Evolutionary conservation across 768 basidiomycete genomes (phyloP).

Genomic region (Trametes villosa): DNA sequence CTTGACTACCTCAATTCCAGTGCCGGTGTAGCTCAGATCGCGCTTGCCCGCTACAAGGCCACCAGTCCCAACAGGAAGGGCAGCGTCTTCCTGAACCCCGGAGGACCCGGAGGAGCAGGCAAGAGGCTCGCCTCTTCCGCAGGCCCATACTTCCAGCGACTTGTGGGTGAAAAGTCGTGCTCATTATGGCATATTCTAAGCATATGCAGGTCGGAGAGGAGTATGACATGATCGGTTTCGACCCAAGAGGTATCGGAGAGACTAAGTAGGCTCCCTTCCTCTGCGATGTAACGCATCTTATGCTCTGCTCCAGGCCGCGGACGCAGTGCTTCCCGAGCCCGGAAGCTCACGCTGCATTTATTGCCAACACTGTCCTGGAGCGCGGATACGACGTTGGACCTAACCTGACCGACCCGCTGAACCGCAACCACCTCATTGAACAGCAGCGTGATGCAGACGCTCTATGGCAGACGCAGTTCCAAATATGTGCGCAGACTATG

Average conservation of each 20-base stretch:
- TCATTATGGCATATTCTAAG: not conserved
- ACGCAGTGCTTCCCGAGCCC: conserved; percentile 34
- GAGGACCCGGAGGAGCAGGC: conserved; percentile 36
- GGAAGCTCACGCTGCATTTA: conserved; percentile 29
- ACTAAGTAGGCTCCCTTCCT: conserved; percentile 29
- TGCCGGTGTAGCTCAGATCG: conserved; percentile 35
- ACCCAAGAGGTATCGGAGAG: conserved; percentile 38
- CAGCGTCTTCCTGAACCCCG: conserved; percentile 39
- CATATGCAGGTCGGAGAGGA: conserved; percentile 29
- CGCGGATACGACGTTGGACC: conserved; percentile 32
- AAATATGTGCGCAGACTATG: conserved; percentile 33
- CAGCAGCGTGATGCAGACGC: conserved; percentile 31
- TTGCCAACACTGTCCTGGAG: conserved; percentile 32
- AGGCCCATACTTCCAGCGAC: conserved; percentile 18
- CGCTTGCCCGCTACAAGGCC: conserved; percentile 36
- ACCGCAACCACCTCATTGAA: conserved; percentile 25
- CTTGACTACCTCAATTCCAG: conserved; percentile 37
- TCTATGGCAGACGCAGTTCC: conserved; percentile 29
- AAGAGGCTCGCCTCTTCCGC: conserved; percentile 21
- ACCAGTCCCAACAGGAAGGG: conserved; percentile 31
- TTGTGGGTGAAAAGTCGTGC: conserved; percentile 8
- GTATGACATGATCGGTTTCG: conserved; percentile 36
- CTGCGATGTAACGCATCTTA: not conserved
- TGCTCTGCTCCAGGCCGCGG: conserved; percentile 24
- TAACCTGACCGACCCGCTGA: conserved; percentile 32